Evolutionary conservation across 1,139 yeast species (phyloP), one percentile per base, ranked within the genome.

Genomic region (Lodderomyces parapsilosis): DNA sequence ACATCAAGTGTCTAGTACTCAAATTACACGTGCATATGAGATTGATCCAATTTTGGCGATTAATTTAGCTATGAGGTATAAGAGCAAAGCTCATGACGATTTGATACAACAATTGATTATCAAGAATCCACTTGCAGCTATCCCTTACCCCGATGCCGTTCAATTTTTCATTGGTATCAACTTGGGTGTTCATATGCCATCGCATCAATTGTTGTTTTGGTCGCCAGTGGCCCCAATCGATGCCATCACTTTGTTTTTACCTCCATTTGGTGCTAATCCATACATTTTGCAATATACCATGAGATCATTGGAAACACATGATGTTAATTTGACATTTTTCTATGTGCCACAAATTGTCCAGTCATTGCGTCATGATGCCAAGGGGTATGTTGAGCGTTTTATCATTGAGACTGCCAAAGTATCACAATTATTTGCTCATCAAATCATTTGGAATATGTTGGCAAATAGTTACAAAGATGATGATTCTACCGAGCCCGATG

Each of bases 311-410:
- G 96, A 91, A 62, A 76, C 82, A 25, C 96, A 89, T 57, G 96
- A 90, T 58, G 91, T 88, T 36, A 86, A 87, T 56, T 68, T 87
- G 49, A 88, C 97, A 0, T 94, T 94, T 68, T 94, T 94, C 63
- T 94, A 94, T 58, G 98, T 94, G 36, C 99, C 99, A 1, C 99
- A 94, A 62, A 89, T 94, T 62, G 99, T 94, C 14, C 99, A 94
- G 64, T 78, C 88, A 47, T 74, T 94, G 51, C 78, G 98, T 53
- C 84, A 83, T 60, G 99, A 93, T 61, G 68, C 66, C 6, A 71
- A 79, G 44, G 98, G 97, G 1, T 91, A 90, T 54, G 95, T 91
- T 41, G 91, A 87, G 54, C 78, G 90, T 51, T 88, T 87, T 59
- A 91, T 94, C 52, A 66, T 93, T 46, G 98, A 93, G 60, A 89